These are phyloP conservation scores for Blastocystis sp. DNA, from an alignment of 352 stramenopile species.

Conservation along the genomic window DNA sequence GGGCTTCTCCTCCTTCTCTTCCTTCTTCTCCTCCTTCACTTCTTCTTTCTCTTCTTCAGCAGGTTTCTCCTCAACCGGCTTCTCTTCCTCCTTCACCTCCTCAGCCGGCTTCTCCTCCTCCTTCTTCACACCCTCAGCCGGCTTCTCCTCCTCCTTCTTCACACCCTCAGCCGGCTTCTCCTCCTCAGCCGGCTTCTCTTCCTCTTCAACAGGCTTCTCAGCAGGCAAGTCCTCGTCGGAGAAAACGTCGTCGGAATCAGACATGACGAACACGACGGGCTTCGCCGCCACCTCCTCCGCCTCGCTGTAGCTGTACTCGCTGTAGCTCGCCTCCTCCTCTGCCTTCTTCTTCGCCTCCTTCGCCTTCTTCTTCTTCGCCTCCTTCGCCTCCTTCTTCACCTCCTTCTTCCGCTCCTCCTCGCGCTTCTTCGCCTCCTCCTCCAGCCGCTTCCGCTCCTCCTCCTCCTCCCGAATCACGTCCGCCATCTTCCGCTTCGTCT, in stretches of 20 bases:
- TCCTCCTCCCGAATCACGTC: not conserved
- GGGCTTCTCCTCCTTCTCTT: not conserved
- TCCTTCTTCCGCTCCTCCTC: conserved; percentile 17
- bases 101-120: conserved; percentile 21
- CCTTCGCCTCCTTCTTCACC: conserved; percentile 22
- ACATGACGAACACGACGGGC: conserved; percentile 45
- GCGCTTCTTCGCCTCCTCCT: not conserved
- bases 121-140: conserved; percentile 9
- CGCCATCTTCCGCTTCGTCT: not conserved
- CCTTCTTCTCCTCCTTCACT: conserved; percentile 3
- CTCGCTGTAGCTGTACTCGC: not conserved
- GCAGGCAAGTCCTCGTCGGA: conserved; percentile 55
- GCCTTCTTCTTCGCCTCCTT: not conserved
- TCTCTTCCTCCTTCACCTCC: conserved; percentile 5
- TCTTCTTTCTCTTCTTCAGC: not conserved
- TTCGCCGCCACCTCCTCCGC: not conserved
- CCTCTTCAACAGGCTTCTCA: conserved; percentile 30
- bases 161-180: not conserved
- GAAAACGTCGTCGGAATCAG: conserved; percentile 45
- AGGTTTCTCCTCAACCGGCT: not conserved
- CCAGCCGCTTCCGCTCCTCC: not conserved
- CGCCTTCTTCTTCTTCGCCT: conserved; percentile 31
- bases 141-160: not conserved
- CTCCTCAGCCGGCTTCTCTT: conserved; percentile 5
- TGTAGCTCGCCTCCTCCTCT: not conserved